Evolutionary conservation across 352 stramenopile species (phyloP).

Genomic region (Globisporangium barbulae): DNA sequence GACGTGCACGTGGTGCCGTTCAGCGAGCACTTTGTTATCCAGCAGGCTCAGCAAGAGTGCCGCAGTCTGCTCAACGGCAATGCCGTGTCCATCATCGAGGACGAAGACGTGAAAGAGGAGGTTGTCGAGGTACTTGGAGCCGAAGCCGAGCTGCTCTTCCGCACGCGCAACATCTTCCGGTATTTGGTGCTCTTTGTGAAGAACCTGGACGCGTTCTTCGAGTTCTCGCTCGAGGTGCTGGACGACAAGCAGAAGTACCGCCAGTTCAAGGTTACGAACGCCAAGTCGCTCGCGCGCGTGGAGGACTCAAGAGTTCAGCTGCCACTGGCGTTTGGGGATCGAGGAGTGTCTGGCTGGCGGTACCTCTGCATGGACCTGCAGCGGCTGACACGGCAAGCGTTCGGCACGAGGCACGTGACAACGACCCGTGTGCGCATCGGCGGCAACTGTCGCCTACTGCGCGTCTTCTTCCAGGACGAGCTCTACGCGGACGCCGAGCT

Average conservation of each 20-base stretch:
- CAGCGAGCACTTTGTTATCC: conserved; percentile 43
- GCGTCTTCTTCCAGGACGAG: conserved; percentile 81
- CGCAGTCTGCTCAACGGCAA: conserved; percentile 60
- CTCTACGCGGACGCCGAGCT: conserved; percentile 67
- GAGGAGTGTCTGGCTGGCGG: conserved; percentile 37
- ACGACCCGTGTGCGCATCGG: conserved; percentile 62
- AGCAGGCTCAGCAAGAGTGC: conserved; percentile 61
- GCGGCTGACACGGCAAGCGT: conserved; percentile 59
- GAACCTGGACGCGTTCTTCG: conserved; percentile 71
- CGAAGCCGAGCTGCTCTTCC: conserved; percentile 69
- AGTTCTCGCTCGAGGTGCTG: conserved; percentile 65
- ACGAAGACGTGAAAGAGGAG: conserved; percentile 75
- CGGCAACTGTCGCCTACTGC: conserved; percentile 67
- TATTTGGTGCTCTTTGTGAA: conserved; percentile 84
- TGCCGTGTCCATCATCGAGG: conserved; percentile 60
- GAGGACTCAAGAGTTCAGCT: conserved; percentile 52
- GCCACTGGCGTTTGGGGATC: conserved; percentile 45
- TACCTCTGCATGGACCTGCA: conserved; percentile 81
- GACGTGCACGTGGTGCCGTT: conserved; percentile 41
- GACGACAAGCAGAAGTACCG: conserved; percentile 69
- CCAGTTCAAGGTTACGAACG: conserved; percentile 65
- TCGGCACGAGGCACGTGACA: conserved; percentile 66
- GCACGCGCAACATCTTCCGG: conserved; percentile 66
- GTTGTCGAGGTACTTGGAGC: conserved; percentile 69
- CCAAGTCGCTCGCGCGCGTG: conserved; percentile 58